Evolutionary conservation across 768 basidiomycete genomes (phyloP), one percentile per base, ranked within the genome.

Genomic region (Mycena epipterygia): DNA sequence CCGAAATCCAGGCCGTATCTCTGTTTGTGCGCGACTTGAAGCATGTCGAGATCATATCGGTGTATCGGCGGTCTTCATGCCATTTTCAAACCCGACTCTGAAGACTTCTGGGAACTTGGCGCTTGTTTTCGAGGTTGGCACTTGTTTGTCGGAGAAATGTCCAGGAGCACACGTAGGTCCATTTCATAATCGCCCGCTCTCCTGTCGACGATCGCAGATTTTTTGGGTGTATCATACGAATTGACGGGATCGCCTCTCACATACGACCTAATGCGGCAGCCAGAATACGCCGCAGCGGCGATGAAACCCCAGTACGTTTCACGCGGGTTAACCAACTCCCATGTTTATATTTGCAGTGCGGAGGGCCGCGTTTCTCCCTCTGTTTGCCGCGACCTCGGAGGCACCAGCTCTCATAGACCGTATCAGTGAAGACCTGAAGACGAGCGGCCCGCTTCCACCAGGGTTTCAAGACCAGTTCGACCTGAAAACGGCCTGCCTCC

Each of bases 141-240:
- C n/a, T n/a, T n/a, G n/a, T n/a, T n/a, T n/a, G n/a, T n/a, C n/a
- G n/a, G n/a, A n/a, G n/a, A 32, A 11, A n/a, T 60, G 77, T 87
- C 23, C 87, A 88, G 70, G 88, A 89, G 66, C 88, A 89, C 67
- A 65, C 75, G 53, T 75, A 74, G 27, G 33, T 68, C 37, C 12
- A 16, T 23, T 4, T 30, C 23, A 48, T 25, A 12, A 9, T n/a
- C 8, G 32, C 30, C 7, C 23, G 1, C 13, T 6, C 17, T 16
- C 27, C n/a, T 19, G 6, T 19, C 49, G 21, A 48, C 2, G 32
- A 56, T 6, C 32, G 13, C 29, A 64, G 64, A 55, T n/a, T 56
- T 64, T 25, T 2, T 64, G 48, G 52, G 25, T 5, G 25, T 67
- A 4, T 67, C 57, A 30, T 39, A 44, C 35, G 64, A 66, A 27